phyloP scores from a whole-genome alignment of 2,329 filamentous ascomycete species.

The Penicillium oxalicum region DNA sequence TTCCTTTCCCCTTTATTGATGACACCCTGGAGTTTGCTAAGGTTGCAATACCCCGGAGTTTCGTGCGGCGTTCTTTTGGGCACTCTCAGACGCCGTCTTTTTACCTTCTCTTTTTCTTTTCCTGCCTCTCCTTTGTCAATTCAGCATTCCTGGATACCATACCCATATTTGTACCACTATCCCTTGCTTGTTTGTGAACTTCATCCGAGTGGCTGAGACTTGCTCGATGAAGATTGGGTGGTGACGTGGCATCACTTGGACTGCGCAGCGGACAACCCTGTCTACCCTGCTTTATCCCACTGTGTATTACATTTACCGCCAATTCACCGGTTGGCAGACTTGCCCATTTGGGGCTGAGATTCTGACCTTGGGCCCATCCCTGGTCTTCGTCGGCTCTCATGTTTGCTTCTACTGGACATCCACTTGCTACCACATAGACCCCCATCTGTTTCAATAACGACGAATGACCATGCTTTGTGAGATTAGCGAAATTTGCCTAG shows the following conservation, averaged over 20 bases:
- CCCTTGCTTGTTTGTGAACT: neutral
- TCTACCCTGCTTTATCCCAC: no score
- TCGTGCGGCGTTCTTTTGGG: constrained; percentile 15
- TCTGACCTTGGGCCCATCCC: neutral
- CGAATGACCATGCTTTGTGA: constrained; percentile 14
- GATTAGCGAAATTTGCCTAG: constrained; percentile 16
- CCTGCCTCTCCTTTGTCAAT: no score
- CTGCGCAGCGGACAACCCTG: no score
- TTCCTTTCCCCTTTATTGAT: constrained; percentile 9
- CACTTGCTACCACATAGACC: constrained; percentile 5
- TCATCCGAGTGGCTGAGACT: no score
- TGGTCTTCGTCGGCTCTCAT: neutral
- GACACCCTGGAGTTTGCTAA: constrained; percentile 19
- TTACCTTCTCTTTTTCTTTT: constrained; percentile 14
- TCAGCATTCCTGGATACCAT: no score
- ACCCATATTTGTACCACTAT: constrained; percentile 14
- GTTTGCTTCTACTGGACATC: constrained; percentile 7
- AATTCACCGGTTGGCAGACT: neutral
- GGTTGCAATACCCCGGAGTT: constrained; percentile 14
- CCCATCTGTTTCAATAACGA: constrained; percentile 10
- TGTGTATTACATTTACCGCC: neutral
- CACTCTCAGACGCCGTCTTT: constrained; percentile 8
- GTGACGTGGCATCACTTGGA: no score
- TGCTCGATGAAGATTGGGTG: no score
- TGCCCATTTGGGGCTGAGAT: neutral